Percentiles rank a stretch among this genome's conserved stretches.
These are phyloP conservation scores for Yamadazyma epiphylla DNA, from an alignment of 1,139 yeast species.

Conservation along the genomic window DNA sequence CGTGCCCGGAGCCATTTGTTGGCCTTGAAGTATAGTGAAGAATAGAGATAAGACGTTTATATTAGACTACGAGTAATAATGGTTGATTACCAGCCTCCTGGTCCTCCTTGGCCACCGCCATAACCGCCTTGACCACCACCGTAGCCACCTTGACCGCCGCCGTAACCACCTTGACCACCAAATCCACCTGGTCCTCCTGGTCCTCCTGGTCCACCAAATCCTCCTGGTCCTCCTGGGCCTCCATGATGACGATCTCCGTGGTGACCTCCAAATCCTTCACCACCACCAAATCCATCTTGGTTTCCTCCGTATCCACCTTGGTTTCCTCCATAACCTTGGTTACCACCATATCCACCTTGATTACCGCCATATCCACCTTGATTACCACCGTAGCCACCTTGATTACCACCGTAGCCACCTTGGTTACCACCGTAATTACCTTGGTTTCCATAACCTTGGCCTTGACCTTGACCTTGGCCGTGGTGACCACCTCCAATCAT, in stretches of 20 bases:
- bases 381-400: slow-evolving; percentile 14
- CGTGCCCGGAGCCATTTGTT: too few relatives aligned
- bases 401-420: slow-evolving; percentile 9
- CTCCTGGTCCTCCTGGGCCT: too few relatives aligned
- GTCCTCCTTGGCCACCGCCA: slow-evolving; percentile 11
- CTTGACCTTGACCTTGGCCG: slow-evolving; percentile 6
- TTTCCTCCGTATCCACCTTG: slow-evolving; percentile 12
- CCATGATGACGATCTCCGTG: too few relatives aligned
- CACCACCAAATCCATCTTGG: slow-evolving; percentile 8
- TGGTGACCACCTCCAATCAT: slow-evolving; percentile 14
- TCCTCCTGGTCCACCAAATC: too few relatives aligned
- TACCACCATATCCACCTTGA: slow-evolving; percentile 11
- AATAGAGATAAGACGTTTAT: too few relatives aligned
- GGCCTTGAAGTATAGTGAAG: too few relatives aligned
- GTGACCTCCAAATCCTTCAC: slow-evolving; percentile 6
- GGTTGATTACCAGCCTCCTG: slow-evolving; percentile 6
- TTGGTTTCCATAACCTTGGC: too few relatives aligned
- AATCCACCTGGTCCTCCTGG: slow-evolving; percentile 8
- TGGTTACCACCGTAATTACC: slow-evolving; percentile 9
- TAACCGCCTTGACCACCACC: slow-evolving; percentile 11
- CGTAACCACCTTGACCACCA: slow-evolving; percentile 7
- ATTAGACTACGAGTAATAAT: too few relatives aligned
- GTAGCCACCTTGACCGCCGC: slow-evolving; percentile 4
- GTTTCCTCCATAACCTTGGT: slow-evolving; percentile 11
- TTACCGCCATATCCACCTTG: slow-evolving; percentile 12